These are phyloP conservation scores for Talaromyces sp. DNA, from an alignment of 2,329 filamentous ascomycete genomes.

Conservation along the genomic window DNA sequence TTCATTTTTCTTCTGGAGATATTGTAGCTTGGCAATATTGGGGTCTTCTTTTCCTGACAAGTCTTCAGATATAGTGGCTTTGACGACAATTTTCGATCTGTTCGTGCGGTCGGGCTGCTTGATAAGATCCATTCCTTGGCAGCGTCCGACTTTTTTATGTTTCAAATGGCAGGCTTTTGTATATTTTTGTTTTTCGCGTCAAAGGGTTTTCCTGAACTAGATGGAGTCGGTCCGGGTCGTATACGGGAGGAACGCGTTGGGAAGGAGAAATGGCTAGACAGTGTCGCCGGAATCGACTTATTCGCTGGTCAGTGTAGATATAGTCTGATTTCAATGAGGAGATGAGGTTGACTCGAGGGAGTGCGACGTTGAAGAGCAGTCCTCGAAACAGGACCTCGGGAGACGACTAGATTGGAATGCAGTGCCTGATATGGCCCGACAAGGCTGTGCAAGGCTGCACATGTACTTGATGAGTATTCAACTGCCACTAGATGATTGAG, in stretches of 20 bases:
- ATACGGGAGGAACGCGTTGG: background rate
- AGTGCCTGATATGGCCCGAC: background rate
- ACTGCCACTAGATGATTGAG: background rate
- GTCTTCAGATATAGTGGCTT: background rate
- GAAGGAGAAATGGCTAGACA: background rate
- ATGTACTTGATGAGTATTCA: background rate
- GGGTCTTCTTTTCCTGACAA: background rate
- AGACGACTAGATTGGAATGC: background rate
- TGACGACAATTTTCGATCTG: background rate
- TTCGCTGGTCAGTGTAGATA: background rate
- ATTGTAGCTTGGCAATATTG: background rate
- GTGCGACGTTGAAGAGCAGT: background rate
- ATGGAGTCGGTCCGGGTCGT: background rate
- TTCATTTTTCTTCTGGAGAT: background rate
- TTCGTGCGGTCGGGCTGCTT: background rate
- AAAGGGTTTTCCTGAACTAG: background rate
- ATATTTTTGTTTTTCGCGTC: background rate
- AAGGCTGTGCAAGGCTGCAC: background rate
- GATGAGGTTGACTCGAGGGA: background rate
- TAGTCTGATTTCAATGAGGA: too few relatives aligned
- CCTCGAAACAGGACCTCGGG: background rate
- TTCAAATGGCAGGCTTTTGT: background rate
- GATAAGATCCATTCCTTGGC: background rate
- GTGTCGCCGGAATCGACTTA: background rate
- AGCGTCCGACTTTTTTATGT: background rate